Evolutionary conservation across 495 filamentous ascomycete genomes (phyloP), one percentile per base, ranked within the genome.

Genomic region (Neurospora sublineolata): DNA sequence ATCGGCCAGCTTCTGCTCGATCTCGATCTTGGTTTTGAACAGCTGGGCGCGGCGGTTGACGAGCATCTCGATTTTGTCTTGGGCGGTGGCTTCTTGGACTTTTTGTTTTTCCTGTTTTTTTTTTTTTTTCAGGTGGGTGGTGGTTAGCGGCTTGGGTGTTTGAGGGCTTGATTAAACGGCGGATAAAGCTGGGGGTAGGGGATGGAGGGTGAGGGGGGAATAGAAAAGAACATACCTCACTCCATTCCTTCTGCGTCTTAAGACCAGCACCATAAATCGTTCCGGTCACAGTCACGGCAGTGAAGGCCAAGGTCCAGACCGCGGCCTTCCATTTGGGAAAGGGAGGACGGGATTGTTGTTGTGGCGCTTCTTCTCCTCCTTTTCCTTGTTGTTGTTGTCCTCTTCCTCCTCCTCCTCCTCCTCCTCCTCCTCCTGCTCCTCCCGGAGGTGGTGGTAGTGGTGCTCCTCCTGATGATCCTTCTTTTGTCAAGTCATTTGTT

Each of bases 251-350:
- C 71, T 78, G 78, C 70, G 81, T 84, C 79, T 89, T 89, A 38
- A 90, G 76, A n/a, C 83, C 83, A 3, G 88, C 88, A 27, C 88
- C 88, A 76, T 88, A 88, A 71, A 83, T 81, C 0, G 84, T 77
- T 64, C 88, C 86, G 1, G 81, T 82, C 37, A 82, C 78, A 27
- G 82, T 85, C 37, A 87, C 80, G 37, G 83, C 83, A 2, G 86
- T 80, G 68, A 88, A 81, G 11, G 80, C 80, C 18, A 77, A 84
- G 1, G 87, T 87, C 69, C 80, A 76, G 46, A 88, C 72, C 12
- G 73, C 67, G 67, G 46, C n/a, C 60, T 79, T 76, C 70, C 71
- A 73, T 30, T 69, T 73, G 20, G 69, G 82, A 71, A 71, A 79
- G 79, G 44, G 78, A 79, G 27, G 80, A 64, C 38, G 36, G 12